Evolutionary conservation across 1,284 basidiomycete species (phyloP).

Genomic region (Ustanciosporium gigantosporum): DNA sequence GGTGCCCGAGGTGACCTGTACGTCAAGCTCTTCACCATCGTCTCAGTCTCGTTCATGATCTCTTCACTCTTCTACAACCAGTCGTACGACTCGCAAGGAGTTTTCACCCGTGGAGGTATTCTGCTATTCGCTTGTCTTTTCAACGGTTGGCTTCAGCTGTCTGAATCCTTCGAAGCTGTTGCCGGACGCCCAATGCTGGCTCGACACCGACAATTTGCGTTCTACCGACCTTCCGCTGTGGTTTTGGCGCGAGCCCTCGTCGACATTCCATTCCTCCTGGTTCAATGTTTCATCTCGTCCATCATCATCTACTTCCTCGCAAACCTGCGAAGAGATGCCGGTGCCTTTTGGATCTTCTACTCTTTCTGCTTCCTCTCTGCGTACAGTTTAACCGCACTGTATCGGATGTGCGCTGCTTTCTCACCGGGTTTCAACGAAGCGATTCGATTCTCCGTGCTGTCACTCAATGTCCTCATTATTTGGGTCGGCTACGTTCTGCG

Average conservation of each 20-base stretch:
- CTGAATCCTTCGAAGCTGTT: conserved; percentile 65
- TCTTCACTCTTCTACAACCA: conserved; percentile 49
- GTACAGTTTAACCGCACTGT: conserved; percentile 41
- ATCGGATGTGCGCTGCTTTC: conserved; percentile 39
- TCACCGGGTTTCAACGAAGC: conserved; percentile 61
- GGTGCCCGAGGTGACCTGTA: conserved; percentile 39
- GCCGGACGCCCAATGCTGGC: conserved; percentile 63
- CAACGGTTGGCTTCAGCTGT: conserved; percentile 55
- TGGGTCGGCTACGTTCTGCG: conserved; percentile 66
- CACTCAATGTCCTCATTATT: conserved; percentile 38
- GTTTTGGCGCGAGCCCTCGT: conserved; percentile 42
- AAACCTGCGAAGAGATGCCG: conserved; percentile 25
- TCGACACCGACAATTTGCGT: conserved; percentile 45
- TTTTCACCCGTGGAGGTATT: conserved; percentile 51
- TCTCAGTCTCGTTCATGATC: conserved; percentile 49
- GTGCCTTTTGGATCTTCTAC: conserved; percentile 66
- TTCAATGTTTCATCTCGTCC: conserved; percentile 61
- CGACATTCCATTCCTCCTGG: conserved; percentile 62
- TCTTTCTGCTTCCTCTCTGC: conserved; percentile 58
- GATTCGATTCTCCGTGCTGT: conserved; percentile 37
- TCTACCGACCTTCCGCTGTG: conserved; percentile 55
- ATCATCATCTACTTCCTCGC: conserved; percentile 61
- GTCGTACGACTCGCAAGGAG: conserved; percentile 27
- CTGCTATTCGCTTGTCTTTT: conserved; percentile 64
- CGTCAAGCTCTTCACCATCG: conserved; percentile 47